These are phyloP conservation scores for Calycina marina DNA, from an alignment of 2,329 filamentous ascomycete genomes.

Conservation along the genomic window DNA sequence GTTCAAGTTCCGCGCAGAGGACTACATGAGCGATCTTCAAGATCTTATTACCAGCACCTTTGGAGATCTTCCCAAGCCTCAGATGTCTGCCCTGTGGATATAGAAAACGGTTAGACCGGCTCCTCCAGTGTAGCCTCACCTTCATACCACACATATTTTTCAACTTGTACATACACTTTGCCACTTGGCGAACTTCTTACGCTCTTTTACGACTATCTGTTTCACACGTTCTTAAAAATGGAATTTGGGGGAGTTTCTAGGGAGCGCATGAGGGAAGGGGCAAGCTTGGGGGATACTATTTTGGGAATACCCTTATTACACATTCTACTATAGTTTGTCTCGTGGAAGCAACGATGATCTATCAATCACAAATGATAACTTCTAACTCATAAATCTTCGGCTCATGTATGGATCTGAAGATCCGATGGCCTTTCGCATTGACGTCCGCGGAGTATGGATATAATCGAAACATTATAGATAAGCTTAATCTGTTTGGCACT, in stretches of 20 bases:
- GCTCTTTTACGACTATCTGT: slow-evolving; percentile 12
- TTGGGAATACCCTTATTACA: not conserved
- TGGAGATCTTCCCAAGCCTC: slow-evolving; percentile 11
- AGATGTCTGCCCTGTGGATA: slow-evolving; percentile 19
- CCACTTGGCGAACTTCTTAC: slow-evolving; percentile 15
- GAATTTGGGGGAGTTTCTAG: slow-evolving; percentile 8
- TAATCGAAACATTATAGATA: too few relatives aligned
- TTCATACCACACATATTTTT: not conserved
- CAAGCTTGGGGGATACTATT: slow-evolving; percentile 1
- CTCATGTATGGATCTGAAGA: too few relatives aligned
- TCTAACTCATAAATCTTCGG: not conserved
- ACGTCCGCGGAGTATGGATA: too few relatives aligned
- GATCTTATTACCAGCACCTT: slow-evolving; percentile 31
- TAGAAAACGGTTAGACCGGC: slow-evolving; percentile 14
- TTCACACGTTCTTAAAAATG: slow-evolving; percentile 10
- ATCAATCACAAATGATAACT: not conserved
- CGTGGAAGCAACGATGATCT: not conserved
- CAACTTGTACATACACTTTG: slow-evolving; percentile 15
- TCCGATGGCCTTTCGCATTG: too few relatives aligned
- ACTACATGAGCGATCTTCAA: slow-evolving; percentile 73
- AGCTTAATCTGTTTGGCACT: too few relatives aligned
- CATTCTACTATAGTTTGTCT: not conserved
- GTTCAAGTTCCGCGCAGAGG: slow-evolving; percentile 58
- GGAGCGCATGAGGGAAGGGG: not conserved
- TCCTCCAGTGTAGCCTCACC: slow-evolving; percentile 6